Base-by-base conservation (phyloP, 2,329 filamentous ascomycete species). In the Trichophaea hybrida region DNA sequence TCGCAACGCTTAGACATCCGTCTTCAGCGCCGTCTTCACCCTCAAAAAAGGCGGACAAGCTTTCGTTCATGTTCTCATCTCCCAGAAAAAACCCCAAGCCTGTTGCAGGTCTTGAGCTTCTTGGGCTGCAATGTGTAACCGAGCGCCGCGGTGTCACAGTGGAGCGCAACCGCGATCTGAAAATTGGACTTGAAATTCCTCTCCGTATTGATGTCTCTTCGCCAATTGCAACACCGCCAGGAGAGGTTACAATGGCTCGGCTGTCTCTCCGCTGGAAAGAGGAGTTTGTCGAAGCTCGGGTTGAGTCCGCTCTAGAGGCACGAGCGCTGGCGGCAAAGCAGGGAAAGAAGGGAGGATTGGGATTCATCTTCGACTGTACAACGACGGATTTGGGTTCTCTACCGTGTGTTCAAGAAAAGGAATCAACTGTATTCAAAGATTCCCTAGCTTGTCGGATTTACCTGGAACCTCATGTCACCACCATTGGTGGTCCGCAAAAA, bases 111-210 rank as follows among this genome's bases (percentile, higher is more conserved):
- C n/a, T 46, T 46, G 40, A 46, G n/a, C 10, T 46, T 13, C 24
- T 46, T 13, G 40, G 48, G 32, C 12, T 53, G 32, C 50, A 53
- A 24, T 34, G 31, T 37, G 34, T 53, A n/a, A n/a, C 37, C 10
- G 50, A 53, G 34, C 50, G 50, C 34, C 50, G 50, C 32, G 50
- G 50, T 32, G 50, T 53, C 50, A 13, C 12, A n/a, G 33, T 53
- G 4, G 50, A 53, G 34, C 33, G 50, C 10, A 53, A 35, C 50
- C 33, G 37, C 32, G 32, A 53, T 33, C 7, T 35, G 32, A 33
- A 32, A 31, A 53, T 33, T 13, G 50, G 50, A 5, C 32, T 37
- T 10, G 34, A 53, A 4, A 37, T 53, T 7, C 50, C 50, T 31
- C 50, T 35, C 24, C n/a, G n/a, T 31, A 5, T 53, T n/a, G 50